Evolutionary conservation across 306 rosid species (phyloP).

Genomic region (Prunus salicina): DNA sequence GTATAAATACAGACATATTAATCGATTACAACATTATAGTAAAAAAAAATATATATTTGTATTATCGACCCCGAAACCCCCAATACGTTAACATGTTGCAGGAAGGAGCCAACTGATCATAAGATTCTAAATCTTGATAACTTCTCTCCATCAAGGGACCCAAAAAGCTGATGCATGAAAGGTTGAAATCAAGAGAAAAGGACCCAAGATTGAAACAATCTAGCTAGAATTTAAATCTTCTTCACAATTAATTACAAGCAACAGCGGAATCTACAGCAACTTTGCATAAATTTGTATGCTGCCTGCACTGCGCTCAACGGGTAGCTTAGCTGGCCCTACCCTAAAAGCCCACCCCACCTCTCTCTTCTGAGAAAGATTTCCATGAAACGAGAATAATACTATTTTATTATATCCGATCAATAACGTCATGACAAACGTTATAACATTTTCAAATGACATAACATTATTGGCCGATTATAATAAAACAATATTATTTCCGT

Average conservation of each 20-base stretch:
- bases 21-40: background rate
- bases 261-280: background rate
- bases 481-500: too few species aligned
- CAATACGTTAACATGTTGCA: background rate
- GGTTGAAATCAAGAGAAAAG: background rate
- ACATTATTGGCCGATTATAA: too few species aligned
- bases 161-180: background rate
- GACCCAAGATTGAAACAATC: background rate
- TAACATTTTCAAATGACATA: too few species aligned
- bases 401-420: too few species aligned
- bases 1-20: too few species aligned
- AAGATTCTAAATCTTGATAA: background rate
- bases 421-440: accelerated
- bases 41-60: background rate
- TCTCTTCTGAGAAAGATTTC: too few species aligned
- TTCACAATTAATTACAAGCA: background rate
- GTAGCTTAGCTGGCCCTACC: background rate
- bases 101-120: background rate
- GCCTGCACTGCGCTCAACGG: background rate
- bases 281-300: background rate
- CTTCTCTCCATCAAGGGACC: background rate
- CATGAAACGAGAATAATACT: accelerated
- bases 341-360: background rate
- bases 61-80: background rate
- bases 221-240: background rate